Evolutionary conservation across 2,329 filamentous ascomycete species (phyloP).

Genomic region (Xenosphaeropsis pyriputrescens): DNA sequence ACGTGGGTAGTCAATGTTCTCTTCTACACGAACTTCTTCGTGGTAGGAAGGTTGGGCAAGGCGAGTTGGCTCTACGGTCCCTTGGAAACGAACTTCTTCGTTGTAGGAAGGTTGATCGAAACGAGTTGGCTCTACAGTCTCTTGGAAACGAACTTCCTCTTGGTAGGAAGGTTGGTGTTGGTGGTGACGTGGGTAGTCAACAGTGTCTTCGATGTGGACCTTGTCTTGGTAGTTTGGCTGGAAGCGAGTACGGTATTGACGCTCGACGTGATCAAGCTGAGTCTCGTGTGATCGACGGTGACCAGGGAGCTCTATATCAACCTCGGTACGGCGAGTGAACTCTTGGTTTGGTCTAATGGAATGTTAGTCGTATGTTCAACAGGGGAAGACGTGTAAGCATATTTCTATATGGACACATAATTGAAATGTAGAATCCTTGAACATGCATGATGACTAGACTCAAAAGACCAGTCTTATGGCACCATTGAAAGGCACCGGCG

Average conservation of each 20-base stretch:
- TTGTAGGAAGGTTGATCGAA: slow-evolving; percentile 32
- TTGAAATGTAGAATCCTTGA: too few relatives aligned
- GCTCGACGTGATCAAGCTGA: slow-evolving; percentile 46
- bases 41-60: slow-evolving; percentile 35
- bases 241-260: slow-evolving; percentile 48
- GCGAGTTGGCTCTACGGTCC: slow-evolving; percentile 20
- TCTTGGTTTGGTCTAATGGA: slow-evolving; percentile 19
- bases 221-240: slow-evolving; percentile 40
- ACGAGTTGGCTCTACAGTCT: slow-evolving; percentile 18
- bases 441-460: too few relatives aligned
- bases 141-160: slow-evolving; percentile 38
- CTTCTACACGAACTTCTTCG: slow-evolving; percentile 38
- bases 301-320: slow-evolving; percentile 16
- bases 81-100: slow-evolving; percentile 38
- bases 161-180: slow-evolving; percentile 39
- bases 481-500: too few relatives aligned
- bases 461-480: too few relatives aligned
- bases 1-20: slow-evolving; percentile 20
- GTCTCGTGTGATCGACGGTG: slow-evolving; percentile 10
- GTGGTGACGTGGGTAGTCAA: slow-evolving; percentile 35
- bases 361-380: too few relatives aligned
- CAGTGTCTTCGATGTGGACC: slow-evolving; percentile 30
- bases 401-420: too few relatives aligned
- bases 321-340: slow-evolving; percentile 31
- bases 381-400: too few relatives aligned